Conservation (phyloP, 345 rosid genomes). For the Ceriops zippeliana region DNA sequence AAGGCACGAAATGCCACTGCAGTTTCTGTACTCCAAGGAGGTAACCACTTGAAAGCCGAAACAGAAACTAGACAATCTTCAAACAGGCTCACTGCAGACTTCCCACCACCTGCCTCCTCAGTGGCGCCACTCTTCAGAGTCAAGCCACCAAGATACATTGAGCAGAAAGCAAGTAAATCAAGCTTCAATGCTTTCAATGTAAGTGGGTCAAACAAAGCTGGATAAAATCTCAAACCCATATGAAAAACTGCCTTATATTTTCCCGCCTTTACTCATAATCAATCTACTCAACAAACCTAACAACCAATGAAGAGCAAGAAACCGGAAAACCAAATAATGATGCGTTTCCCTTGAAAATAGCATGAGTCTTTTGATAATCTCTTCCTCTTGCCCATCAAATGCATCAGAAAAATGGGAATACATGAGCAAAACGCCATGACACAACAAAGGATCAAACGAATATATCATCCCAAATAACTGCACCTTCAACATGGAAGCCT, state of each 20-base stretch:
- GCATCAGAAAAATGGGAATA: conserved; percentile 59
- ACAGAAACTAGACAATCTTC: conserved; percentile 69
- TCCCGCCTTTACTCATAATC: conserved; percentile 33
- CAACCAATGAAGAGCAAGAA: conserved; percentile 85
- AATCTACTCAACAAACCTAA: conserved; percentile 61
- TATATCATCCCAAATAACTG: conserved; percentile 85
- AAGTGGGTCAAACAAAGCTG: conserved; percentile 85
- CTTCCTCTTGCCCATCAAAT: conserved; percentile 74
- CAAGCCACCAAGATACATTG: conserved; percentile 39
- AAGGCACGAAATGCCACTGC: conserved; percentile 77
- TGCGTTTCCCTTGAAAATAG: conserved; percentile 67
- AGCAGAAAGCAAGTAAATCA: conserved; percentile 74
- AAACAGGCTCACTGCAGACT: conserved; percentile 45
- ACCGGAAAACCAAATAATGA: conserved; percentile 60
- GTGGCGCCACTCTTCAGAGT: conserved; percentile 22
- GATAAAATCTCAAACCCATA: conserved; percentile 66
- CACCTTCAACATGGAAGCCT: conserved; percentile 85
- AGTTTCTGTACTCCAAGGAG: conserved; percentile 94
- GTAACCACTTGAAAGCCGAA: conserved; percentile 88
- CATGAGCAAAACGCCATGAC: conserved; percentile 70
- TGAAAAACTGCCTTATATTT: conserved; percentile 51
- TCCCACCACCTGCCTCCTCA: conserved; percentile 32
- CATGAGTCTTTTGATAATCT: conserved; percentile 61
- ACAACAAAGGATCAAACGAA: conserved; percentile 71
- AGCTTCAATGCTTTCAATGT: conserved; percentile 82